A percentile compares a stretch with the other conserved stretches of the same genome.
Conservation (phyloP, 306 rosid genomes). For the Senna siamea region DNA sequence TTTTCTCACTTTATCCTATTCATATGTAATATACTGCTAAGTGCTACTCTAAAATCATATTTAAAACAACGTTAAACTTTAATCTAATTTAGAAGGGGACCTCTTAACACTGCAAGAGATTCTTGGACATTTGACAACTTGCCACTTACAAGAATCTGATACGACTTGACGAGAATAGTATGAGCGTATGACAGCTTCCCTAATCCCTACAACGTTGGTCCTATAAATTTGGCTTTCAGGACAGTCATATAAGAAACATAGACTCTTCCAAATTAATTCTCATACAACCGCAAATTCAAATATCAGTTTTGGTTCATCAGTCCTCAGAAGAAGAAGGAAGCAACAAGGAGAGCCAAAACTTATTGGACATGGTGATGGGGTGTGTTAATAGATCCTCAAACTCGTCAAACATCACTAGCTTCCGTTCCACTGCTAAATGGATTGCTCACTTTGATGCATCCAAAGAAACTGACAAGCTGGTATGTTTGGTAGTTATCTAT, state of each 20-base stretch:
- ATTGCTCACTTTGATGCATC: slow-evolving; percentile 45
- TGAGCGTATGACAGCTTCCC: background rate
- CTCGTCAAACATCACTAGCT: slow-evolving; percentile 37
- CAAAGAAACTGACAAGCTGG: slow-evolving; percentile 66
- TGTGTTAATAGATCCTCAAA: slow-evolving; percentile 31
- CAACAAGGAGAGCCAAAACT: slow-evolving; percentile 40
- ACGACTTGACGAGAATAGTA: slow-evolving; percentile 16
- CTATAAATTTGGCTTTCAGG: slow-evolving; percentile 34
- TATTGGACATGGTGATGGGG: background rate
- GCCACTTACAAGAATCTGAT: slow-evolving; percentile 40
- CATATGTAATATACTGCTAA: background rate
- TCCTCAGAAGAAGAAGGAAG: slow-evolving; percentile 15
- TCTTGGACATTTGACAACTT: slow-evolving; percentile 37
- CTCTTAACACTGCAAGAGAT: too few species aligned
- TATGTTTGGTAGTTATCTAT: slow-evolving; percentile 37
- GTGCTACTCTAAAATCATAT: background rate
- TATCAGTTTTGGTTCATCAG: slow-evolving; percentile 13
- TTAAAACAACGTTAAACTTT: background rate
- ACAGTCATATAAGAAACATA: slow-evolving; percentile 22
- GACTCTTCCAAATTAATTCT: slow-evolving; percentile 24
- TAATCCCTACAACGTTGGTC: slow-evolving; percentile 2
- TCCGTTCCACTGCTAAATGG: slow-evolving; percentile 44
- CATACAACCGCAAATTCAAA: background rate
- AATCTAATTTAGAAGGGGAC: background rate
- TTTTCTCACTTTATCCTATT: background rate